Base-by-base conservation (phyloP, 306 rosid genomes). In the Spatholobus suberectus region DNA sequence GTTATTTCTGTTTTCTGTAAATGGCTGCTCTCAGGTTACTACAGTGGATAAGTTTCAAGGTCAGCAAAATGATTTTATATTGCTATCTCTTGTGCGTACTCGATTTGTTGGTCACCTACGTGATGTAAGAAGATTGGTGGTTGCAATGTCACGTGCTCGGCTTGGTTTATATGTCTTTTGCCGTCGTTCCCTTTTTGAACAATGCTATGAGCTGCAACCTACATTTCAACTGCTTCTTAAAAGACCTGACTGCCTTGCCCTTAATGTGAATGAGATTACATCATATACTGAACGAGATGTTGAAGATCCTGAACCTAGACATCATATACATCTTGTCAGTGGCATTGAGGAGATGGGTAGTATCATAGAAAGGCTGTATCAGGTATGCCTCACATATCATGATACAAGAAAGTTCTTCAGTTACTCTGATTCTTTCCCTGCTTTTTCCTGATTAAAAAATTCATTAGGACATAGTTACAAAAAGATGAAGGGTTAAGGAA, bases 11-110 rank as follows among this genome's bases (percentile, higher is more conserved):
- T 78, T 81, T 73, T 49, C 43, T 52, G 24, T 76, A 75, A 29
- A 29, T 79, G 77, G 8, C 24, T 82, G 74, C 51, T 68, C 63
- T 65, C 87, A 96, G 99, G 96, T 96, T 81, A 80, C 99, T 11
- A 96, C 97, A 17, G 99, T 94, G 23, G 99, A 96, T 83, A 96
- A 96, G 82, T 96, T 96, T 91, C 99, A 96, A 91, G 99, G 99
- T 83, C 99, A 96, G 89, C 99, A 96, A 82, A 96, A 96, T 85
- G 99, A 96, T 91, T 96, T 85, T 87, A 94, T 92, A 85, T 66
- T 96, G 91, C 89, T 96, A 41, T 96, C 98, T 58, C 97, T 96
- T 63, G 98, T 91, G 74, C 98, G 99, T 49, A 91, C 99, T 24
- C 92, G 96, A 69, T 90, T 93, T 79, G 99, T 96, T 70, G 99